Percentiles rank a stretch among this genome's conserved stretches.
Evolutionary conservation across 495 filamentous ascomycete species (phyloP).

Genomic region (Bacidia gigantensis): DNA sequence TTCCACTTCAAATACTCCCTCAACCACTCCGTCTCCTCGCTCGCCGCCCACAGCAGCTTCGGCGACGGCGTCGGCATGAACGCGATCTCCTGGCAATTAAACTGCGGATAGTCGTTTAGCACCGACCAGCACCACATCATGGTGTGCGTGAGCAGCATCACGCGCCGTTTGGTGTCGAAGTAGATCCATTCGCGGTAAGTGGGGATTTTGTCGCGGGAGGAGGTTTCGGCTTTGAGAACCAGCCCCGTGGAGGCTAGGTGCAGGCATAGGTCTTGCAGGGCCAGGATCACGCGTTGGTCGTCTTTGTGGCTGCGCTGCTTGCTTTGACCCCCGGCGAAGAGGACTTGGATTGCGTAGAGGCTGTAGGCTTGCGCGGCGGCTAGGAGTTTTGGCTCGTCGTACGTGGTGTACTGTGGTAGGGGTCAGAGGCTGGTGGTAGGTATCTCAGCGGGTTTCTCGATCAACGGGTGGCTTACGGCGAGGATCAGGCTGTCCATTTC

Average conservation of each 20-base stretch:
- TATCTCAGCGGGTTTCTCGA: not conserved
- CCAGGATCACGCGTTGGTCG: not conserved
- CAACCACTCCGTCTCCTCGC: not conserved
- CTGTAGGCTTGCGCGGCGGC: not conserved
- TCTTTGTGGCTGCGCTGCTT: not conserved
- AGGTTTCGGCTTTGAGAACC: not conserved
- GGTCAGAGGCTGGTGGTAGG: not conserved
- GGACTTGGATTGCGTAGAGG: not conserved
- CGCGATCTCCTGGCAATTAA: not conserved
- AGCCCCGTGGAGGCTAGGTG: not conserved
- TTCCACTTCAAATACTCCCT: not conserved
- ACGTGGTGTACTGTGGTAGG: not conserved
- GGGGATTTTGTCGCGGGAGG: not conserved
- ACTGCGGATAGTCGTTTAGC: not conserved
- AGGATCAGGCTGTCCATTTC: not conserved
- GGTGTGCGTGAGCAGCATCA: not conserved
- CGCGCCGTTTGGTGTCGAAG: not conserved
- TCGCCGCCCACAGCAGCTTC: not conserved
- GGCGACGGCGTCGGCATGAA: not conserved
- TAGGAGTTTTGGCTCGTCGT: not conserved
- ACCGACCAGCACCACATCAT: not conserved
- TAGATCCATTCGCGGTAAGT: not conserved
- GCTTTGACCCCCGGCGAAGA: not conserved
- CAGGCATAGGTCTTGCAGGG: not conserved
- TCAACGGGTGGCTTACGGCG: not conserved